phyloP scores from a whole-genome alignment of 1,139 yeast species.

The Scheffersomyces lignicola region DNA sequence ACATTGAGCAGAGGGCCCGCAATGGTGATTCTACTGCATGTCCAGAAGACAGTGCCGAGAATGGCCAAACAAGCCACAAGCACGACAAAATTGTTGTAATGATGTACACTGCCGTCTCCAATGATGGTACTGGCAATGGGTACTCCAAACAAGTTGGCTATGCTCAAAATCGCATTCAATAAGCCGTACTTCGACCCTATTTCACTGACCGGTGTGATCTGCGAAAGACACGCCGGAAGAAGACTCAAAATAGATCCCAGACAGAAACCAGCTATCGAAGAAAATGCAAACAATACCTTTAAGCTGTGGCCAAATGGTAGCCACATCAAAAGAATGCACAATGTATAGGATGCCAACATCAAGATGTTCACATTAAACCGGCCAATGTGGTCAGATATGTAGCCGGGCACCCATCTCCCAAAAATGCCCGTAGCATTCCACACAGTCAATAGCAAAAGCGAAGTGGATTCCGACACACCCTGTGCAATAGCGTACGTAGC shows the following conservation, averaged over 20 bases:
- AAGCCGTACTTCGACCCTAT: constrained; percentile 45
- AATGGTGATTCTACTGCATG: constrained; percentile 27
- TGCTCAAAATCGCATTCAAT: constrained; percentile 37
- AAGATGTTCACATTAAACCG: constrained; percentile 39
- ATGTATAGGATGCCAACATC: constrained; percentile 31
- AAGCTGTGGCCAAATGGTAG: constrained; percentile 38
- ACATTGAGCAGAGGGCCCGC: constrained; percentile 35
- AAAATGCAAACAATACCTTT: constrained; percentile 34
- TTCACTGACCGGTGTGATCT: constrained; percentile 34
- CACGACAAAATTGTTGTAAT: constrained; percentile 35
- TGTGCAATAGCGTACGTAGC: constrained; percentile 45
- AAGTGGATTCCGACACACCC: constrained; percentile 36
- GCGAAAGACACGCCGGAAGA: constrained; percentile 42
- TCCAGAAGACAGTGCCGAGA: constrained; percentile 32
- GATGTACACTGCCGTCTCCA: constrained; percentile 28
- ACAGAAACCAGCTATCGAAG: constrained; percentile 33
- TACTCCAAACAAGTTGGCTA: constrained; percentile 43
- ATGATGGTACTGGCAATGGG: constrained; percentile 48
- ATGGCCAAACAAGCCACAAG: constrained; percentile 35
- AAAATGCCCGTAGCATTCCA: constrained; percentile 41
- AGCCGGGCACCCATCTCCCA: constrained; percentile 42
- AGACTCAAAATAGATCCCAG: constrained; percentile 32
- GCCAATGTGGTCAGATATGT: constrained; percentile 38
- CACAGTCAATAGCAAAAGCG: constrained; percentile 37
- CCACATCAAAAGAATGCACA: constrained; percentile 37